phyloP scores from a whole-genome alignment of 1,284 basidiomycete genomes.

The Kwoniella shivajii region DNA sequence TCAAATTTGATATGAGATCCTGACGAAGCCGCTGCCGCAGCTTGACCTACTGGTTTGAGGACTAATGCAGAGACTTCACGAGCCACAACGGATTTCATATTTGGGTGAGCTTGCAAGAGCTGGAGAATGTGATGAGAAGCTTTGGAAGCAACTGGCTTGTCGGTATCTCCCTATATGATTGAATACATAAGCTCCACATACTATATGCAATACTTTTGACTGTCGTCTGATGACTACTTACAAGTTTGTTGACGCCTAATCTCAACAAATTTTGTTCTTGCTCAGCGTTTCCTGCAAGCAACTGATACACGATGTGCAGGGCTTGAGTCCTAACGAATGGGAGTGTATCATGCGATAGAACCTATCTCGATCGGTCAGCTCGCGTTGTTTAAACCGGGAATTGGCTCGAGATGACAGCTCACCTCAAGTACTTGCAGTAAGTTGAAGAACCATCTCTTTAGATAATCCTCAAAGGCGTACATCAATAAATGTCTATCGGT shows the following conservation, averaged over 20 bases:
- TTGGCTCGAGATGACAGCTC: constrained; percentile 7
- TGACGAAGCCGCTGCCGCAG: constrained; percentile 51
- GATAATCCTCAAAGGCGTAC: constrained; percentile 95
- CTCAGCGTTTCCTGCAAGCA: constrained; percentile 88
- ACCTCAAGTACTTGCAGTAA: constrained; percentile 90
- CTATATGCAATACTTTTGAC: too few species aligned
- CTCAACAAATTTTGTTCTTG: constrained; percentile 96
- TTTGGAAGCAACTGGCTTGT: constrained; percentile 84
- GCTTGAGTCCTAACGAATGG: constrained; percentile 84
- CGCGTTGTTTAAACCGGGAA: neutral
- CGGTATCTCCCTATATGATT: constrained; percentile 73
- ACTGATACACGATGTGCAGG: constrained; percentile 70
- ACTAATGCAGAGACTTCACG: constrained; percentile 82
- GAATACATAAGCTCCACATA: neutral
- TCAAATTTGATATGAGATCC: constrained; percentile 54
- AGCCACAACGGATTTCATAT: constrained; percentile 89
- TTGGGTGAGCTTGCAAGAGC: constrained; percentile 85
- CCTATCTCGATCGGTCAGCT: constrained; percentile 55
- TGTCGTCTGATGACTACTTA: constrained; percentile 50
- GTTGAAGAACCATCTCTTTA: constrained; percentile 96
- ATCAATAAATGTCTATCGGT: constrained; percentile 75
- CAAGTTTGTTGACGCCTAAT: constrained; percentile 91
- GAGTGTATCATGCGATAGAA: constrained; percentile 81
- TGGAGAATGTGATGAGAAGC: constrained; percentile 88
- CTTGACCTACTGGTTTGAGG: constrained; percentile 62